phyloP scores from a whole-genome alignment of 2,329 filamentous ascomycete genomes.

The Dothideomycetes sp. region DNA sequence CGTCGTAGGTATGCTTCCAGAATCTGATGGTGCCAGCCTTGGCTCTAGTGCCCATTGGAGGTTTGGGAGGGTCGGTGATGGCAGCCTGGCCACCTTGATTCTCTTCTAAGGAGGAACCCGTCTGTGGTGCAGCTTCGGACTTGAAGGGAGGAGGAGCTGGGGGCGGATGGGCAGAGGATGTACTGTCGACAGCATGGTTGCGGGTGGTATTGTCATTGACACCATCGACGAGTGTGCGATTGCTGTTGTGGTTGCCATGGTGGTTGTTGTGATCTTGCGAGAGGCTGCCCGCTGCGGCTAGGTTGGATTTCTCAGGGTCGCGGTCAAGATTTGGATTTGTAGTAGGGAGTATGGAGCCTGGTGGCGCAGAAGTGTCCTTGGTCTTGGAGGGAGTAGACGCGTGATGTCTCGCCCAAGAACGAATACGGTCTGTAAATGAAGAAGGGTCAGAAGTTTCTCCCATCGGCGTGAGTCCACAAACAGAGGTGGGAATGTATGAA shows the following conservation, averaged over 20 bases:
- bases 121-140: conserved; percentile 42
- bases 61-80: conserved; percentile 25
- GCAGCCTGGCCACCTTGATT: conserved; percentile 24
- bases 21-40: conserved; percentile 44
- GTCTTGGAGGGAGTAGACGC: conserved; percentile 24
- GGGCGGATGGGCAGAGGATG: conserved; percentile 22
- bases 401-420: conserved; percentile 40
- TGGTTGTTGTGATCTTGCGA: conserved; percentile 4
- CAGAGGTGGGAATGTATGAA: conserved; percentile 11
- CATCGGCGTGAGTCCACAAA: conserved; percentile 35
- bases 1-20: conserved; percentile 47
- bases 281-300: conserved; percentile 13
- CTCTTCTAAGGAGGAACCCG: conserved; percentile 48
- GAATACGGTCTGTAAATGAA: conserved; percentile 43
- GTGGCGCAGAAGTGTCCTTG: conserved; percentile 16
- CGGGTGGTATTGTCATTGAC: conserved; percentile 13
- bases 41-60: conserved; percentile 41
- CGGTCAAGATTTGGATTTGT: conserved; percentile 14
- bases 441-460: conserved; percentile 46
- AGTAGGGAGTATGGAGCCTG: conserved; percentile 26
- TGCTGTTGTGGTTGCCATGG: conserved; percentile 18
- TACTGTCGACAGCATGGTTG: conserved; percentile 24
- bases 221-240: conserved; percentile 25
- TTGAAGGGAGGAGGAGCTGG: conserved; percentile 33
- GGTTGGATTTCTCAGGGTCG: conserved; percentile 1